Evolutionary conservation across 495 filamentous ascomycete genomes (phyloP), one percentile per base, ranked within the genome.

Genomic region (Xylaria scruposa): DNA sequence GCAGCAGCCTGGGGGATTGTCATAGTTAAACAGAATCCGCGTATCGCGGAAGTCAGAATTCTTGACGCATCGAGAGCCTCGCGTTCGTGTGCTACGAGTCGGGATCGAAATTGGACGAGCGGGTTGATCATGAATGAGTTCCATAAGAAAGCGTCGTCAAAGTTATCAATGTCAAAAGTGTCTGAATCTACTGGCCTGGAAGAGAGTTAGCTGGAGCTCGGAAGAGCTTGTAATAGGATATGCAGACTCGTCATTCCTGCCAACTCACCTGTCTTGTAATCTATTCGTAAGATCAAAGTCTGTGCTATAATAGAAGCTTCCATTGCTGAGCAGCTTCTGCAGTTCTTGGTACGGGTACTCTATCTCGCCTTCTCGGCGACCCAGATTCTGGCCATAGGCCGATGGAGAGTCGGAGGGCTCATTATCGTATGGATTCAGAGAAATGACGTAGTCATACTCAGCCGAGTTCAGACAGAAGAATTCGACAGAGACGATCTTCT

Each of bases 101-200:
- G 89, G 17, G 91, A 94, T 33, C 96, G 91, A 77, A 99, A 98
- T 64, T 91, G 85, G 51, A 98, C 90, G 66, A 99, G 86, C 9
- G 97, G 95, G 68, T 91, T 88, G 71, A 99, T 97, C 95, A 99
- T 98, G 81, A 96, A 97, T 12, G 93, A 94, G 74, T 99, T 99
- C 96, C 96, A 99, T 36, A 99, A 82, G 82, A 97, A 97, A 8
- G 92, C 91, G 70, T 93, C 91, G 80, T 99, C 93, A 40, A 97
- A 89, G 64, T 90, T 91, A 69, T 93, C 92, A 68, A 95, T 91
- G 75, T 94, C 92, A 73, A 96, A 94, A 21, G 89, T 85, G 24
- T 89, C 75, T 33, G 80, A 78, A 70, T 92, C 85, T 77, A 87
- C 82, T 60, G 84, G 75, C 46, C 71, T 33, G 13, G 8, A 12